Percentiles rank a stretch among this genome's conserved stretches.
Conservation (phyloP, 2,329 filamentous ascomycete genomes). For the Camillea tinctor region DNA sequence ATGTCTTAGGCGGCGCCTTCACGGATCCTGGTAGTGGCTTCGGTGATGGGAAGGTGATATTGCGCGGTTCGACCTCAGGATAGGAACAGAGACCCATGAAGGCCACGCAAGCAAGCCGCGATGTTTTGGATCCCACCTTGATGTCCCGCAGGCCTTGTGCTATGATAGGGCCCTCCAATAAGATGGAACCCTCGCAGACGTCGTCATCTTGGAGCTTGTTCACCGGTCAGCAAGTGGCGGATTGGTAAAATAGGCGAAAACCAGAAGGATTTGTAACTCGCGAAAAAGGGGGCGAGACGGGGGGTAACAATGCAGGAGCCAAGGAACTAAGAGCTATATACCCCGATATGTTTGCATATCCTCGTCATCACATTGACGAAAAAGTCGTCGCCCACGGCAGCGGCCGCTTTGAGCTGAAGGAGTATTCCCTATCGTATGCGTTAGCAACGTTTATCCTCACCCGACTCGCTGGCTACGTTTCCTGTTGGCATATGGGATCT, state of each 20-base stretch:
- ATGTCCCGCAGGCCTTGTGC: slow-evolving; percentile 49
- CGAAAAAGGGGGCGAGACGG: too few species aligned
- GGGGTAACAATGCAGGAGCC: too few species aligned
- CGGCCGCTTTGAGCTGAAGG: slow-evolving; percentile 24
- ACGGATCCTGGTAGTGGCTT: slow-evolving; percentile 35
- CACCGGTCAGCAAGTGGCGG: slow-evolving; percentile 6
- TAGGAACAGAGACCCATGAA: slow-evolving; percentile 54
- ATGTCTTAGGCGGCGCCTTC: slow-evolving; percentile 41
- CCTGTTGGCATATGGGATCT: not conserved
- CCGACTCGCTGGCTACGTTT: slow-evolving; percentile 1
- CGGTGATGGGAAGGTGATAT: slow-evolving; percentile 43
- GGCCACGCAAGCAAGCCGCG: slow-evolving; percentile 51
- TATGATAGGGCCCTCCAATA: slow-evolving; percentile 52
- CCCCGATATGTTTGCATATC: slow-evolving; percentile 24
- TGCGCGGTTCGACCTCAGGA: slow-evolving; percentile 43
- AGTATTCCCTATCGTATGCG: slow-evolving; percentile 17
- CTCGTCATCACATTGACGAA: slow-evolving; percentile 23
- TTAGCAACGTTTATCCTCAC: not conserved
- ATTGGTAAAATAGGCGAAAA: not conserved
- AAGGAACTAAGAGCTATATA: slow-evolving; percentile 6
- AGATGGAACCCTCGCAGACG: slow-evolving; percentile 53
- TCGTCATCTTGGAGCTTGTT: slow-evolving; percentile 50
- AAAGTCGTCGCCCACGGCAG: slow-evolving; percentile 24
- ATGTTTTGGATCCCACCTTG: slow-evolving; percentile 46
- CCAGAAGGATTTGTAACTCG: too few species aligned